Percentiles rank a stretch among this genome's conserved stretches.
Evolutionary conservation across 257 asterid genomes (phyloP).

Genomic region (Penstemon newberryi): DNA sequence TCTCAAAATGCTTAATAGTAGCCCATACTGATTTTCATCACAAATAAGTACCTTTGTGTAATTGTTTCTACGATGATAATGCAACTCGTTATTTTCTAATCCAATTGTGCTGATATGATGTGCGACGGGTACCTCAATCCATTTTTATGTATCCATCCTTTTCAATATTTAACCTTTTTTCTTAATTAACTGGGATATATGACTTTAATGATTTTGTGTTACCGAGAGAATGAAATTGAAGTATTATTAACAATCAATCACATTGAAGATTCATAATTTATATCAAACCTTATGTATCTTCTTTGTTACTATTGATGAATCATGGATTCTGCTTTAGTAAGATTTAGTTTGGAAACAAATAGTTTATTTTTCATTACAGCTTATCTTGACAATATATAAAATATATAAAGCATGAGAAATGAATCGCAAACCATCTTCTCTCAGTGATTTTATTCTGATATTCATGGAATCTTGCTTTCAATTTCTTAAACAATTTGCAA

Average conservation of each 20-base stretch:
- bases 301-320: not conserved
- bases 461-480: conserved; percentile 9
- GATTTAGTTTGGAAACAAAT: not conserved
- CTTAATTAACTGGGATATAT: no score
- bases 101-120: not conserved
- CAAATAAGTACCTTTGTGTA: not conserved
- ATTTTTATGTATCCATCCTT: no score
- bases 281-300: not conserved
- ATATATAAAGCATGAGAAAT: not conserved
- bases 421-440: not conserved
- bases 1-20: not conserved
- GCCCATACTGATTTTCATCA: not conserved
- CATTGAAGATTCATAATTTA: not conserved
- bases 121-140: not conserved
- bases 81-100: not conserved
- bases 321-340: not conserved
- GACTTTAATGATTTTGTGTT: not conserved
- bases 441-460: conserved; percentile 3
- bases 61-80: not conserved
- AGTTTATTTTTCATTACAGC: not conserved
- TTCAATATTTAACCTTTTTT: no score
- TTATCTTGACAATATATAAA: conserved; percentile 7
- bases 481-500: conserved; percentile 14
- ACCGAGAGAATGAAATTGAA: not conserved
- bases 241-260: not conserved